Evolutionary conservation across 1,284 basidiomycete genomes (phyloP).

Genomic region (Porodaedalea pini): DNA sequence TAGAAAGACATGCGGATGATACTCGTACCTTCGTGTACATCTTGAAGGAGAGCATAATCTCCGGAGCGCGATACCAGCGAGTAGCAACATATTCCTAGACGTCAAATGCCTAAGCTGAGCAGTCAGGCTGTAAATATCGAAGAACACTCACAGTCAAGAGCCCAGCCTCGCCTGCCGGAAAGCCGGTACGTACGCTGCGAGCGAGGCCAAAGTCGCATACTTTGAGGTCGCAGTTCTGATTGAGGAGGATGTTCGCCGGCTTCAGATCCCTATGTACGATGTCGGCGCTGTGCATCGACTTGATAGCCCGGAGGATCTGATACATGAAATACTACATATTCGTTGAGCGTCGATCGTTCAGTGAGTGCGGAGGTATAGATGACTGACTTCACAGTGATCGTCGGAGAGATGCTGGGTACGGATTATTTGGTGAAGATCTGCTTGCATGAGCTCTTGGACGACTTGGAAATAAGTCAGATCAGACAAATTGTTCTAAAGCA

Average conservation of each 20-base stretch:
- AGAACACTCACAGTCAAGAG: conserved; percentile 56
- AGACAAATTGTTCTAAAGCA: neutral
- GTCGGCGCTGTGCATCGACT: conserved; percentile 98
- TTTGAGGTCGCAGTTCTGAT: conserved; percentile 96
- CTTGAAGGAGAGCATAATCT: conserved; percentile 96
- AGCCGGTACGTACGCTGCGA: conserved; percentile 67
- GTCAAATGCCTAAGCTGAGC: conserved; percentile 16
- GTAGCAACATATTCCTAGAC: conserved; percentile 98
- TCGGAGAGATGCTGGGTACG: conserved; percentile 28
- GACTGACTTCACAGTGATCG: conserved; percentile 12
- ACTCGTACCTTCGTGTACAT: conserved; percentile 68
- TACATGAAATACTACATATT: conserved; percentile 97
- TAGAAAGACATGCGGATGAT: neutral
- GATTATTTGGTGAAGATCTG: conserved; percentile 97
- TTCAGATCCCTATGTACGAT: conserved; percentile 98
- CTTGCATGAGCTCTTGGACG: conserved; percentile 92
- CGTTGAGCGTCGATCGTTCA: conserved; percentile 90
- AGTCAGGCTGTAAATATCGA: conserved; percentile 76
- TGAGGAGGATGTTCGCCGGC: conserved; percentile 93
- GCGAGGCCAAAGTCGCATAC: conserved; percentile 99
- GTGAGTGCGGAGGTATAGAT: no score
- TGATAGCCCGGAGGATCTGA: conserved; percentile 96
- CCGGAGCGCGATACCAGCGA: conserved; percentile 93
- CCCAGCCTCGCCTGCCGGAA: conserved; percentile 50
- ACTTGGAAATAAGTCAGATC: conserved; percentile 40